These are phyloP conservation scores for Ganoderma lingzhi DNA, from an alignment of 1,284 basidiomycete species.

Conservation along the genomic window DNA sequence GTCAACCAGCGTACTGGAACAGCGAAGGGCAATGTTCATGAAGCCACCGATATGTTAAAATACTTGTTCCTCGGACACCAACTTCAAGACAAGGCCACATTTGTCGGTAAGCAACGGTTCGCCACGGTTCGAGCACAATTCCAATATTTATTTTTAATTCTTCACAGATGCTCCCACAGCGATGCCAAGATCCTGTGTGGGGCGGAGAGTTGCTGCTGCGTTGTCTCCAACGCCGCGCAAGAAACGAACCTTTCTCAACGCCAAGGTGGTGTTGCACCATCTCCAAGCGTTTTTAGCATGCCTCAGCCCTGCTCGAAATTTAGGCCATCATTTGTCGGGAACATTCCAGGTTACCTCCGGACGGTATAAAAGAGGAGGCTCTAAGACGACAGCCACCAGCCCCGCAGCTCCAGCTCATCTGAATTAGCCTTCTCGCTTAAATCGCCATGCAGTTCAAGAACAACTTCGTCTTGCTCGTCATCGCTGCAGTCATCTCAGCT, in stretches of 20 bases:
- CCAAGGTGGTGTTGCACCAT: constrained; percentile 17
- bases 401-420: constrained; percentile 10
- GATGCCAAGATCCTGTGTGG: constrained; percentile 16
- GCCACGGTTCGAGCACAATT: neutral
- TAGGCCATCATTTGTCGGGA: neutral
- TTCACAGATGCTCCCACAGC: constrained; percentile 15
- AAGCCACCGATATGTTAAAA: neutral
- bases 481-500: constrained; percentile 43
- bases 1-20: neutral
- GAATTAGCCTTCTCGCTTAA: neutral
- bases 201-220: constrained; percentile 12
- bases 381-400: neutral
- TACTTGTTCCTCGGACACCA: neutral
- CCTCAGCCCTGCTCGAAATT: neutral
- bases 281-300: constrained; percentile 13
- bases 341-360: neutral
- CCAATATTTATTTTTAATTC: constrained; percentile 5
- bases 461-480: constrained; percentile 45
- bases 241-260: constrained; percentile 16
- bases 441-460: constrained; percentile 45
- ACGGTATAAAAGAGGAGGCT: constrained; percentile 3
- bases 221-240: constrained; percentile 9
- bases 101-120: neutral
- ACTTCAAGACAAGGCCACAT: neutral
- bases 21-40: neutral